Evolutionary conservation across 1,139 yeast species (phyloP).

Genomic region (Magnusiomyces clavatus): DNA sequence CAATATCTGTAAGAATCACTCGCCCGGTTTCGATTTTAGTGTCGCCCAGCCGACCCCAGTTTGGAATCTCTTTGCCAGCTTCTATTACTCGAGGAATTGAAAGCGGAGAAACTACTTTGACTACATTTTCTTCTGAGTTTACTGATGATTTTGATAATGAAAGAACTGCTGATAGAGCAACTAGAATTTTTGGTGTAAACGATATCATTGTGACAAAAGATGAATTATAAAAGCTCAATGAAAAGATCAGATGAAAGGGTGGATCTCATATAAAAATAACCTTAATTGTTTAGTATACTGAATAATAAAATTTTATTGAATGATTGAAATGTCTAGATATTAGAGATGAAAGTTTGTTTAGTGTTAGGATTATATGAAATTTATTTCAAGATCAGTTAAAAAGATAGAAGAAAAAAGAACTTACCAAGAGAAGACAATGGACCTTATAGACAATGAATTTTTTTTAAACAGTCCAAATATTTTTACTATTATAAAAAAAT

Average conservation of each 20-base stretch:
- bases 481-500: too few species aligned
- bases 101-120: background rate
- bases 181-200: too few species aligned
- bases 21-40: constrained; percentile 15
- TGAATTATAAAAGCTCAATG: background rate
- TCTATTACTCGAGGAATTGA: constrained; percentile 11
- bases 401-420: background rate
- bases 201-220: background rate
- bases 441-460: too few species aligned
- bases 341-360: too few species aligned
- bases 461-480: too few species aligned
- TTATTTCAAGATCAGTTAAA: too few species aligned
- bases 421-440: background rate
- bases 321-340: too few species aligned
- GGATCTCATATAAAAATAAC: too few species aligned
- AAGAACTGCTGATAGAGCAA: background rate
- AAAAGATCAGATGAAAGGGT: background rate
- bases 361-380: too few species aligned
- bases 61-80: constrained; percentile 10
- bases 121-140: background rate
- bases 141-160: background rate
- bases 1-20: constrained; percentile 23
- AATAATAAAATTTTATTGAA: too few species aligned
- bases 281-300: too few species aligned
- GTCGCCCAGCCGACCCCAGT: constrained; percentile 11